Percentiles rank a stretch among this genome's conserved stretches.
Evolutionary conservation across 352 stramenopile genomes (phyloP).

Genomic region (Globisporangium heterothallicum): DNA sequence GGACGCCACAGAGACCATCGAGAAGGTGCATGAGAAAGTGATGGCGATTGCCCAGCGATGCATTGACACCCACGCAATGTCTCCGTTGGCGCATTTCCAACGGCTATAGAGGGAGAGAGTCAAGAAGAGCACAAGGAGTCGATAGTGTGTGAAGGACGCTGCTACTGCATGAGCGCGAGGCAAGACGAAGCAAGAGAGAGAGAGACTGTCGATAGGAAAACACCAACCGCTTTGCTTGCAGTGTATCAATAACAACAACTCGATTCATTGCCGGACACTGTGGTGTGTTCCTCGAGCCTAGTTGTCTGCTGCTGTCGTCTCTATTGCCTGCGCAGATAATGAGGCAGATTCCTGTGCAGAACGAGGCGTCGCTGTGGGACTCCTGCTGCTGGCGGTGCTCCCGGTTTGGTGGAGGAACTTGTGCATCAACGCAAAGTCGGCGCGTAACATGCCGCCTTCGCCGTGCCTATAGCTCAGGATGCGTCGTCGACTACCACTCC

Average conservation of each 20-base stretch:
- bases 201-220: not conserved
- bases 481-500: conserved; percentile 25
- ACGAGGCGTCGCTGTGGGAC: not conserved
- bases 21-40: conserved; percentile 64
- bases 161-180: too few species aligned
- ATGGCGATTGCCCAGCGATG: conserved; percentile 42
- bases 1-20: conserved; percentile 72
- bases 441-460: conserved; percentile 14
- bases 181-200: not conserved
- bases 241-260: not conserved
- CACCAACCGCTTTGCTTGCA: not conserved
- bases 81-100: conserved; percentile 40
- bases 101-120: conserved; percentile 1
- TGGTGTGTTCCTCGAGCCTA: too few species aligned
- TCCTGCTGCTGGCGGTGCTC: not conserved
- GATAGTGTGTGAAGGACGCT: too few species aligned
- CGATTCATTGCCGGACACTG: too few species aligned
- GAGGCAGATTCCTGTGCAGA: not conserved
- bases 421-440: conserved; percentile 62
- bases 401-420: conserved; percentile 61
- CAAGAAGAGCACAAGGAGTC: not conserved
- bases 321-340: not conserved
- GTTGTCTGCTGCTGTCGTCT: conserved; percentile 3
- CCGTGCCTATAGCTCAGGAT: conserved; percentile 23
- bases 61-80: conserved; percentile 25